Evolutionary conservation across 2,329 filamentous ascomycete genomes (phyloP).

Genomic region (Chrysoporthe puriensis): DNA sequence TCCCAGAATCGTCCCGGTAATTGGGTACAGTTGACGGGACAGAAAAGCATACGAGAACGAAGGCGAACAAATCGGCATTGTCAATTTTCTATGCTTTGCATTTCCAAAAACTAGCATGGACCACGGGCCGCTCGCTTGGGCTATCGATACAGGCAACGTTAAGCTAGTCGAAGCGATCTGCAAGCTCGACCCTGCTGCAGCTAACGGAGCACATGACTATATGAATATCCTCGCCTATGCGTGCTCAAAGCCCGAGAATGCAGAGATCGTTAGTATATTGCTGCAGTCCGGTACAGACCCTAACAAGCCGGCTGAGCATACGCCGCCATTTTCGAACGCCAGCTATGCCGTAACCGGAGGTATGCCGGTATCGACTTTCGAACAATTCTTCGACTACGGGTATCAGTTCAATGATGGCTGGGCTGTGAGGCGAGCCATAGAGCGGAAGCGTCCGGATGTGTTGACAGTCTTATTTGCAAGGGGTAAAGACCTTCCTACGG

Average conservation of each 20-base stretch:
- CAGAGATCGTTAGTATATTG: not conserved
- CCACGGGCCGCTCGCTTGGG: not conserved
- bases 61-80: not conserved
- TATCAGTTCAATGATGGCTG: not conserved
- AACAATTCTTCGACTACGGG: slow-evolving; percentile 5
- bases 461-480: not conserved
- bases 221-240: slow-evolving; percentile 3
- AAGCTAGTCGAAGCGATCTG: slow-evolving; percentile 2
- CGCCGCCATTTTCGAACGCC: not conserved
- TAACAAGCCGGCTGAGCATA: slow-evolving; percentile 3
- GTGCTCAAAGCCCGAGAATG: not conserved
- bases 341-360: not conserved
- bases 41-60: too few relatives aligned
- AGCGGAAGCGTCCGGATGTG: not conserved
- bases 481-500: not conserved
- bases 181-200: not conserved
- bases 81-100: not conserved
- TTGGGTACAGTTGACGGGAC: too few relatives aligned
- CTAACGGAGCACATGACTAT: not conserved
- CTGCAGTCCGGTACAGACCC: not conserved
- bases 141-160: not conserved
- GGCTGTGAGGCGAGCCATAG: not conserved
- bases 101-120: not conserved
- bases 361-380: not conserved
- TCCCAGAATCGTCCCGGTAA: too few relatives aligned